A percentile compares a stretch with the other conserved stretches of the same genome.
phyloP scores from a whole-genome alignment of 768 basidiomycete genomes.

The Paxillus rubicundulus region DNA sequence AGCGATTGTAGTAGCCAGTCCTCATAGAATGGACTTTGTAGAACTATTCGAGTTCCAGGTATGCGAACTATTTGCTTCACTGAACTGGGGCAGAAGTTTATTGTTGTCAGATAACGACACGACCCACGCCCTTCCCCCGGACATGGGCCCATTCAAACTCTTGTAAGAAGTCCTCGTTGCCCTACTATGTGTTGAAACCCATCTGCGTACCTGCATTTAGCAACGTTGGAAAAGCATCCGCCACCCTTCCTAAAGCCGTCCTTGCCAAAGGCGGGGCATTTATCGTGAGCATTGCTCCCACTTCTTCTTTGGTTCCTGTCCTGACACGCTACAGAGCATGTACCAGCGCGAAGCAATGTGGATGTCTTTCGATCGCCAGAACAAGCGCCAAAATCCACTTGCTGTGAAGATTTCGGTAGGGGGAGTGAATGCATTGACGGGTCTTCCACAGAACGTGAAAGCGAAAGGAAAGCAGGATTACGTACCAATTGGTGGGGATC shows the following conservation, averaged over 20 bases:
- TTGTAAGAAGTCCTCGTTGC: constrained; percentile 12
- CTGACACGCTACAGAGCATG: constrained; percentile 16
- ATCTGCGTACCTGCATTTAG: constrained; percentile 1
- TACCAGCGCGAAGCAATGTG: constrained; percentile 32
- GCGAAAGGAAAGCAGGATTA: constrained; percentile 24
- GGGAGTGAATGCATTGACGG: constrained; percentile 30
- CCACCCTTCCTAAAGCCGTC: constrained; percentile 16
- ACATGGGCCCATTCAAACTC: constrained; percentile 20
- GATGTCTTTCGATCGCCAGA: constrained; percentile 19
- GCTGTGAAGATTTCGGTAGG: constrained; percentile 31
- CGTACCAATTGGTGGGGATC: not conserved
- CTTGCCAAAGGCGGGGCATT: constrained; percentile 25
- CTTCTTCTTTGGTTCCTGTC: not conserved
- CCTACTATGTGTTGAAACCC: not conserved
- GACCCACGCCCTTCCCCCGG: constrained; percentile 19
- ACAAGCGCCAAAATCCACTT: not conserved
- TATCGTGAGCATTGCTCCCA: constrained; percentile 15
- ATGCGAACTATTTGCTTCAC: not conserved
- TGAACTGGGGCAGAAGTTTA: not conserved
- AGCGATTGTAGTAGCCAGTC: not conserved
- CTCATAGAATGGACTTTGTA: not conserved
- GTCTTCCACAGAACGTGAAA: not conserved
- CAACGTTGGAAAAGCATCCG: constrained; percentile 14
- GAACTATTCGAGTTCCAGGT: not conserved
- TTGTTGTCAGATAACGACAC: not conserved